Percentiles rank a stretch among this genome's conserved stretches.
Evolutionary conservation across 1,284 basidiomycete genomes (phyloP).

Genomic region (Trichosporon sp.): DNA sequence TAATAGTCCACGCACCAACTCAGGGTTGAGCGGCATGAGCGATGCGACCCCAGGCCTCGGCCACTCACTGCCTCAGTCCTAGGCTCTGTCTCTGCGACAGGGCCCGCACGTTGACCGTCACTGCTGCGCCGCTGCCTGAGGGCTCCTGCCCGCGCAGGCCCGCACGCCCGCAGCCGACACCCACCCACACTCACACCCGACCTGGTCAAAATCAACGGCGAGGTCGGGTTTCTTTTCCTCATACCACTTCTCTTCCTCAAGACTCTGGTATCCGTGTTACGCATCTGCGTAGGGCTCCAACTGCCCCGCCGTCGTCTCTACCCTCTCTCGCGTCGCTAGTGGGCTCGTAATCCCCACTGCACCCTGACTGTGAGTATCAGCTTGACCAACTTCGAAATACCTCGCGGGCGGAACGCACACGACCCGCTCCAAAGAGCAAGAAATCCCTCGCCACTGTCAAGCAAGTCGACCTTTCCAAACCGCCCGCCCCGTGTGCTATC

Average conservation of each 20-base stretch:
- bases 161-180: neutral
- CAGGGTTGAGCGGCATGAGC: too few species aligned
- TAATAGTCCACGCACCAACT: neutral
- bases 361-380: constrained; percentile 7
- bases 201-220: neutral
- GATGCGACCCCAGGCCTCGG: too few species aligned
- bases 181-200: neutral
- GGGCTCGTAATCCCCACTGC: neutral
- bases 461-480: too few species aligned
- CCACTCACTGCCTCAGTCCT: neutral
- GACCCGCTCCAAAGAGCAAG: neutral
- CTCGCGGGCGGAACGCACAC: neutral
- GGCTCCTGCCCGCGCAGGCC: neutral
- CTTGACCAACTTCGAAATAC: neutral
- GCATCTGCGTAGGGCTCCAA: neutral
- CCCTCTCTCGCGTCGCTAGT: constrained; percentile 8
- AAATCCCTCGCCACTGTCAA: too few species aligned
- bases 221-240: neutral
- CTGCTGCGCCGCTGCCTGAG: neutral
- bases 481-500: too few species aligned
- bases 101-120: neutral
- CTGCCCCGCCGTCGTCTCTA: constrained; percentile 9
- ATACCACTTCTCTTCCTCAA: constrained; percentile 1
- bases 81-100: neutral
- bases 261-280: constrained; percentile 4